A percentile compares a stretch with the other conserved stretches of the same genome.
Conservation (phyloP, 495 filamentous ascomycete species). For the Podospora bellae-mahoneyi region DNA sequence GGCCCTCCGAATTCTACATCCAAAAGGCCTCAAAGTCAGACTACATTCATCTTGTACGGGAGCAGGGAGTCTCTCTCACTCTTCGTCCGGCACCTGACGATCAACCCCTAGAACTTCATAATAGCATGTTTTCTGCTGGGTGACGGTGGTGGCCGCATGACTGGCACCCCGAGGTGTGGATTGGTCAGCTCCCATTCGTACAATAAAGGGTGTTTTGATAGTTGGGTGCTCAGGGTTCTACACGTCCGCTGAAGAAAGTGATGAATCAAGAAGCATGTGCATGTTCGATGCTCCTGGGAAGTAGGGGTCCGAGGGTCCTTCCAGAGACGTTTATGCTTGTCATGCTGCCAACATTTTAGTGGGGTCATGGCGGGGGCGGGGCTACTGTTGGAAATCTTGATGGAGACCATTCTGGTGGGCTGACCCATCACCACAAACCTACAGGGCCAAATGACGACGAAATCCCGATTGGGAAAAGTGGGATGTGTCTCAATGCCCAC, state of each 20-base stretch:
- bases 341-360: background rate
- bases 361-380: conserved; percentile 10
- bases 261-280: background rate
- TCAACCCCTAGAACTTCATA: conserved; percentile 83
- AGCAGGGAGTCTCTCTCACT: conserved; percentile 52
- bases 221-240: background rate
- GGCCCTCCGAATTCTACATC: conserved; percentile 79
- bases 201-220: background rate
- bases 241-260: background rate
- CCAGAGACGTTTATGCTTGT: background rate
- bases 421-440: background rate
- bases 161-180: conserved; percentile 51
- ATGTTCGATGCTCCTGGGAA: background rate
- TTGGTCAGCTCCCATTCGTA: conserved; percentile 77
- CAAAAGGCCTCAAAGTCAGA: conserved; percentile 13
- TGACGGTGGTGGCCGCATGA: conserved; percentile 13
- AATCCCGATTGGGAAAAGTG: background rate
- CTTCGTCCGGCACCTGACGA: conserved; percentile 70
- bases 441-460: background rate
- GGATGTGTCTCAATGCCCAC: background rate
- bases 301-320: background rate
- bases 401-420: background rate
- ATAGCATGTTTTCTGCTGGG: conserved; percentile 69
- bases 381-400: background rate
- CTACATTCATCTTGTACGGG: background rate